Evolutionary conservation across 768 basidiomycete species (phyloP), one percentile per base, ranked within the genome.

Genomic region (Omphalotus guepiniiformis): DNA sequence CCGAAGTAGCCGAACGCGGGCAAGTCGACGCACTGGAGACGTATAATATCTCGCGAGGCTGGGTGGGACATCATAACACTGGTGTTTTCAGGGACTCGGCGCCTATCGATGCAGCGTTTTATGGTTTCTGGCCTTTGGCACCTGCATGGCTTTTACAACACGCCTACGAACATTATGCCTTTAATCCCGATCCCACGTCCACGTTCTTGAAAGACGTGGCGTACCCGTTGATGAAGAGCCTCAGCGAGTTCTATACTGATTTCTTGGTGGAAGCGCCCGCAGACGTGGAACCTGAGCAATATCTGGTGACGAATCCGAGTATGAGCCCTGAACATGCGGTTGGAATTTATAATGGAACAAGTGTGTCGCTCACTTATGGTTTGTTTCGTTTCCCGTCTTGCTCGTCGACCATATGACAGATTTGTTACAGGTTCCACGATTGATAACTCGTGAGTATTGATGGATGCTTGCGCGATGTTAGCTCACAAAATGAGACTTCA

Each of bases 101-200:
- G 13, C 50, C 44, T 49, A 51, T 56, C 19, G 55, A 56, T 25
- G 53, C 50, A 25, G 55, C 55, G 9, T 54, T 51, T 29, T 56
- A 54, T 25, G 55, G 55, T 1, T 34, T 52, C 21, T 56, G 55
- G 55, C 55, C 55, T 2, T 45, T 47, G 12, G 53, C 50, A 2
- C 49, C 37, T 4, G 55, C 46, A 11, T 53, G 49, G 49, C 30
- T 52, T 21, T 27, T 53, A 18, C 55, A 55, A 39, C 48, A 51
- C 7, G 37, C 48, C 21, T 55, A 39, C 9, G 54, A 55, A 35
- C 54, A 55, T 19, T 55, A 50, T 15, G 37, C 48, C 32, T 53
- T 39, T 11, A 26, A 42, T 15, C 21, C 39, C 2, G 23, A 26
- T 44, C 39, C 44, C 36, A 43, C 32, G 40, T 52, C 37, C 38